Evolutionary conservation across 2,329 filamentous ascomycete genomes (phyloP).

Genomic region (Nigrospora osmanthi): DNA sequence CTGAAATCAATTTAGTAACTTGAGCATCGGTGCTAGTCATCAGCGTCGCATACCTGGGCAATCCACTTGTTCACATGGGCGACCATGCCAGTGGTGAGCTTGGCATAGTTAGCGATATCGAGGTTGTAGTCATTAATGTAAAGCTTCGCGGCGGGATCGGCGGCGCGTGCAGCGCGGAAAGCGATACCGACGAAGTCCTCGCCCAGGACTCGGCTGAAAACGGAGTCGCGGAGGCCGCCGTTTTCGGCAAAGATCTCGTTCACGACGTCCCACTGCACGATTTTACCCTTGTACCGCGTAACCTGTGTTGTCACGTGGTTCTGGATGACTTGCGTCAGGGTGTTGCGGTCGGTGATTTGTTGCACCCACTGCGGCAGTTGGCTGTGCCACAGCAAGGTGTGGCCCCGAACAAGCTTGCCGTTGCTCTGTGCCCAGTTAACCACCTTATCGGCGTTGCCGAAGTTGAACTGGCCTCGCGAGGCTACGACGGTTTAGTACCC

Average conservation of each 20-base stretch:
- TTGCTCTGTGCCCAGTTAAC: conserved; percentile 22
- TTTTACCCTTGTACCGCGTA: conserved; percentile 49
- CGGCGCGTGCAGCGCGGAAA: conserved; percentile 55
- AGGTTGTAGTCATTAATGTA: conserved; percentile 69
- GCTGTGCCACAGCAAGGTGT: conserved; percentile 26
- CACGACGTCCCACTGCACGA: conserved; percentile 43
- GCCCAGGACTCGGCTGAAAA: conserved; percentile 58
- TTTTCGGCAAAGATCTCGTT: conserved; percentile 55
- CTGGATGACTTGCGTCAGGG: conserved; percentile 44
- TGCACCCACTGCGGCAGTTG: conserved; percentile 5
- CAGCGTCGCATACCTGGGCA: conserved; percentile 13
- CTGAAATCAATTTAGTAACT: too few species aligned
- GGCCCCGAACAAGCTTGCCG: conserved; percentile 38
- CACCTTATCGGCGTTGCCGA: conserved; percentile 23
- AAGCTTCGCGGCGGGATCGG: conserved; percentile 58
- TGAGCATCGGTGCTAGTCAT: too few species aligned
- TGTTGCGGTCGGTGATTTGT: conserved; percentile 9
- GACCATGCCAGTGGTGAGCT: conserved; percentile 39
- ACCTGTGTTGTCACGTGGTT: conserved; percentile 49
- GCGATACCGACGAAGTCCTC: conserved; percentile 60
- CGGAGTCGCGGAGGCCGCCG: conserved; percentile 45
- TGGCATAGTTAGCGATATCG: conserved; percentile 47
- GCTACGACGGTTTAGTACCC: not conserved
- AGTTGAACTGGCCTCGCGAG: conserved; percentile 1
- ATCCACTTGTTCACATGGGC: conserved; percentile 40